Percentiles rank a stretch among this genome's conserved stretches.
phyloP scores from a whole-genome alignment of 139 green algal species.

The Micromonas pusilla region DNA sequence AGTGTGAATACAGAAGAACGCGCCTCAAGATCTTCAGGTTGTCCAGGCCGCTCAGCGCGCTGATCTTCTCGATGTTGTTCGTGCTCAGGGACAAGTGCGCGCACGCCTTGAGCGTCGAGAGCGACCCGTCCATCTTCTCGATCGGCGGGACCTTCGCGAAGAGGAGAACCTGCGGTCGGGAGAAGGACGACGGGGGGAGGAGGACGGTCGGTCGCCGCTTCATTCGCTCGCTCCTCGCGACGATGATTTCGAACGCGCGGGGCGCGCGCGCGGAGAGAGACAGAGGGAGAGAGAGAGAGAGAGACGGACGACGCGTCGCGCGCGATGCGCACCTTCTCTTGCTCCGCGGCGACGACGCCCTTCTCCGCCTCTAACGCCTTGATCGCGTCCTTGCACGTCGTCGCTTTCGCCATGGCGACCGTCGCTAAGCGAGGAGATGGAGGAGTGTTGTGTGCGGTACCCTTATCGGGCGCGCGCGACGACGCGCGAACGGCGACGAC shows the following conservation, averaged over 20 bases:
- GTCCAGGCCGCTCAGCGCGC: slow-evolving; percentile 64
- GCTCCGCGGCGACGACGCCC: slow-evolving; percentile 47
- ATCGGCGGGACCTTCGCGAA: slow-evolving; percentile 71
- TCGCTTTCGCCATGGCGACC: slow-evolving; percentile 46
- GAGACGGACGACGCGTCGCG: too few relatives aligned
- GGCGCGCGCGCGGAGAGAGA: too few relatives aligned
- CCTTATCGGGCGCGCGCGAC: too few relatives aligned
- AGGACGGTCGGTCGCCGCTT: neutral
- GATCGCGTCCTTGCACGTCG: slow-evolving; percentile 77
- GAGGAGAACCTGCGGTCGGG: slow-evolving; percentile 61
- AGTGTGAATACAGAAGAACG: too few relatives aligned
- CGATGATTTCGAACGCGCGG: too few relatives aligned
- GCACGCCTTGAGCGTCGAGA: slow-evolving; percentile 76
- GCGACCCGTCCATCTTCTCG: slow-evolving; percentile 82
- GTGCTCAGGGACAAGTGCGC: slow-evolving; percentile 71
- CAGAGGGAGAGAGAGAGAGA: too few relatives aligned
- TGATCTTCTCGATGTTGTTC: slow-evolving; percentile 93
- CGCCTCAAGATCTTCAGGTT: slow-evolving; percentile 64
- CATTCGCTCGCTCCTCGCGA: neutral
- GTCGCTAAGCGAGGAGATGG: too few relatives aligned
- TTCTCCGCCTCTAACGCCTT: slow-evolving; percentile 68
- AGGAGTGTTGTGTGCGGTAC: too few relatives aligned
- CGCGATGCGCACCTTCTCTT: slow-evolving; percentile 59
- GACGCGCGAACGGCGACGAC: too few relatives aligned
- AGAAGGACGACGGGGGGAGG: neutral